Base-by-base conservation (phyloP, 768 basidiomycete species). In the Suillus tomentosus region DNA sequence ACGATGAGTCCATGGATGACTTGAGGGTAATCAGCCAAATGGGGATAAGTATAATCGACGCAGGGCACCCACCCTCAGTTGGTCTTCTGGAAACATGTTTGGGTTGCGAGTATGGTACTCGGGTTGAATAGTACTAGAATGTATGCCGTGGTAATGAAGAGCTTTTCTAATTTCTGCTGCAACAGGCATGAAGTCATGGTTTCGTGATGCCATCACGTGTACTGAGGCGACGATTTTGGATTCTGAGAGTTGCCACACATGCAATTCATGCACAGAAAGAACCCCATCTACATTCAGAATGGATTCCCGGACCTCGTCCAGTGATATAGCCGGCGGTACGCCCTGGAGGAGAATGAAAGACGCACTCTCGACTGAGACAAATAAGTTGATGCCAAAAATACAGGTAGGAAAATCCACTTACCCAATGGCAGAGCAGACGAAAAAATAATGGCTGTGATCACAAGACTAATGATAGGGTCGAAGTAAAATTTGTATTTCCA, bases 231-330 rank as follows among this genome's bases (percentile, higher is more conserved):
- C 91, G 62, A 95, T 87, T 74, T 97, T 98, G 63, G 85, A 87
- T 78, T 99, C 97, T 11, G 94, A 96, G 56, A 99, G 85, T 71
- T 96, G 95, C 97, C 97, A 99, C 61, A 99, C 87, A 77, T 99
- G 97, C 34, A 99, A 83, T 73, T 98, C 94, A 71, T 99, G 97
- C 36, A 99, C 80, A 15, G 87, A 87, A 62, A 85, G 76, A 31
- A 92, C 97, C 56, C 97, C 96, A 4, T 90, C 84, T 31, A 98
- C 91, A 4, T 79, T 79, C 15, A 91, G 80, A 63, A 99, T 96
- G 5, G 91, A 87, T n/a, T 81, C 77, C 54, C 90, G 87, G 22
- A 99, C 91, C 67, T 89, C 87, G n/a, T 96, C 95, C 24, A 99
- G 82, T 1, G 94, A 95, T 36, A 99, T 85, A 24, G 89, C 90